Base-by-base conservation (phyloP, 352 stramenopile species). In the Pythium phragmitis region DNA sequence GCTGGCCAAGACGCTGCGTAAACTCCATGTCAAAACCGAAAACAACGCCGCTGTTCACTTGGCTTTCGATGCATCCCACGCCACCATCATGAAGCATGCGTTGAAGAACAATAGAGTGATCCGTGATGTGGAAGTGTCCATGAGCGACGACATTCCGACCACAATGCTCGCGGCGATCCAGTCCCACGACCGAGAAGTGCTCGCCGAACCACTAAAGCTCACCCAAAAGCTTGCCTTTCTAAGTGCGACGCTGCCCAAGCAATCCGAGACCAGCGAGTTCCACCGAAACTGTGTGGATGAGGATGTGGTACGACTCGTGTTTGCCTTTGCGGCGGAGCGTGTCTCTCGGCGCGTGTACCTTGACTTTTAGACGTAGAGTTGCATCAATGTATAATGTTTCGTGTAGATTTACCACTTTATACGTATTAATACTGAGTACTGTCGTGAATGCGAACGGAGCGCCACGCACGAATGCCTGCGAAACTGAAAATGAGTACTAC, bases 241-340 rank as follows among this genome's bases (percentile, higher is more conserved):
- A 17, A 62, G 60, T 49, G 34, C 54, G 0, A 67, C 34, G 21
- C 60, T 51, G 34, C 41, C 42, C 1, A 8, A 2, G 4, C 5
- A 7, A 7, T 23, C 21, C 2, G 9, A 37, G 4, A 23, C 17
- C 11, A 57, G 1, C 12, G 14, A 51, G 0, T 33, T 8, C 9
- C 37, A 55, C 26, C 45, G 52, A 26, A 57, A 46, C 46, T 52
- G 34, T 16, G 34, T 67, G 16, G 60, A 67, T 19, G 41, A 57
- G 14, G 60, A 67, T 36, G 60, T 52, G 13, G 60, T 61, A 16
- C 60, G 55, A 14, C 43, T 62, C 4, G 50, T 67, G 23, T 67
- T 67, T 28, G 60, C 39, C 2, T 67, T 61, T 50, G 60, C 43
- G 2, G 60, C 60, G 7, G 34, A 57, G 16, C 60, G 52, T 0